Evolutionary conservation across 768 basidiomycete genomes (phyloP), one percentile per base, ranked within the genome.

Genomic region (Phylloporus arenicola): DNA sequence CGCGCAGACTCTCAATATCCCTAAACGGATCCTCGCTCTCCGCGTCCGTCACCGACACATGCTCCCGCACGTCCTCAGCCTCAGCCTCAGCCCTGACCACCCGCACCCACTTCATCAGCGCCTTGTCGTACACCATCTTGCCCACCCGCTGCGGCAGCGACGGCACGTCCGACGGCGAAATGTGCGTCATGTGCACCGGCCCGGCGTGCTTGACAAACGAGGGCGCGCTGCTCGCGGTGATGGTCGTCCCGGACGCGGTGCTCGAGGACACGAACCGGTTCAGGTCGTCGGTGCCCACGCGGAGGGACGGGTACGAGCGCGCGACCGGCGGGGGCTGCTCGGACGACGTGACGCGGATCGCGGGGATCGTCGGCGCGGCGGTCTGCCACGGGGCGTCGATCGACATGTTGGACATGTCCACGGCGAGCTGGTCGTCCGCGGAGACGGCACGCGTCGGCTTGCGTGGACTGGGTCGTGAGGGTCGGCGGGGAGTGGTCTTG

Each of bases 201-300:
- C 88, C 88, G 27, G 84, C 66, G 56, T 90, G 88, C 69, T 95
- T 95, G 35, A 87, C 81, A 63, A 88, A 92, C 4, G 92, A 92
- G 1, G 82, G 83, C 0, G 82, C 82, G 57, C 86, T 88, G 35
- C 81, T 81, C 4, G 79, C 72, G 11, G 85, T 87, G 44, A 86
- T 64, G 16, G 85, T 87, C 12, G 86, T 87, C 16, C 76, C 78
- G 4, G 88, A 89, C 29, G 82, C 77, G 9, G 92, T 93, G 60
- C 91, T 90, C 13, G 90, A 86, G 6, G 92, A 94, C 9, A 94
- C 89, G 61, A 90, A 91, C 22, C 93, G 86, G 60, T 87, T 89
- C 40, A 93, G 74, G 63, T 93, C 92, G 16, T 84, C 84, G 54
- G 79, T 70, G 3, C 75, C 71, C 29, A 74, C 64, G 24, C 77